Percentiles rank a stretch among this genome's conserved stretches.
Conservation (phyloP, 2,329 filamentous ascomycete genomes). For the Zopfia rhizophila region DNA sequence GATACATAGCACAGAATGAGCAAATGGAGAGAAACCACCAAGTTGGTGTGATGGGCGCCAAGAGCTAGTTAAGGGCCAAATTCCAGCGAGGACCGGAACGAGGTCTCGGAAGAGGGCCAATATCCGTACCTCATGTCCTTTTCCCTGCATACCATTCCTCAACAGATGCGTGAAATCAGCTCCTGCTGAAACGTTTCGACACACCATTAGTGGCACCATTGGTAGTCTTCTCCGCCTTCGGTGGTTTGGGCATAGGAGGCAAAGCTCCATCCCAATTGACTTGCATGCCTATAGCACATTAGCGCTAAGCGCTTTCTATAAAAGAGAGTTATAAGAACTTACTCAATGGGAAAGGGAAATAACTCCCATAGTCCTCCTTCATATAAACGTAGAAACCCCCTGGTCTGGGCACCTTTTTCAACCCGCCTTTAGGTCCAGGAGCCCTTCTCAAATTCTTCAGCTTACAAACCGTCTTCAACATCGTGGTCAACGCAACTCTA, state of each 20-base stretch:
- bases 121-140: too few species aligned
- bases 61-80: too few species aligned
- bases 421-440: constrained; percentile 39
- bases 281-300: constrained; percentile 10
- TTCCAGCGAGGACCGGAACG: too few species aligned
- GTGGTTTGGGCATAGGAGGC: constrained; percentile 12
- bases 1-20: too few species aligned
- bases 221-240: constrained; percentile 3
- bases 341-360: constrained; percentile 31
- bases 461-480: constrained; percentile 46
- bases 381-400: constrained; percentile 29
- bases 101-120: too few species aligned
- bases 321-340: neutral
- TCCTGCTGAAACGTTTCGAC: too few species aligned
- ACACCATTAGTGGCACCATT: too few species aligned
- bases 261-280: constrained; percentile 22
- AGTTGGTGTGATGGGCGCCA: too few species aligned
- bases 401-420: constrained; percentile 56
- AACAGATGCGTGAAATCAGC: too few species aligned
- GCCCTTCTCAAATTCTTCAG: constrained; percentile 44
- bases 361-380: constrained; percentile 28
- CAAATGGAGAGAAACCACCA: too few species aligned
- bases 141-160: too few species aligned
- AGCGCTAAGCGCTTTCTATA: neutral
- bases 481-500: constrained; percentile 40